Evolutionary conservation across 1,284 basidiomycete genomes (phyloP), one percentile per base, ranked within the genome.

Genomic region (Fomitiporia mediterranea): DNA sequence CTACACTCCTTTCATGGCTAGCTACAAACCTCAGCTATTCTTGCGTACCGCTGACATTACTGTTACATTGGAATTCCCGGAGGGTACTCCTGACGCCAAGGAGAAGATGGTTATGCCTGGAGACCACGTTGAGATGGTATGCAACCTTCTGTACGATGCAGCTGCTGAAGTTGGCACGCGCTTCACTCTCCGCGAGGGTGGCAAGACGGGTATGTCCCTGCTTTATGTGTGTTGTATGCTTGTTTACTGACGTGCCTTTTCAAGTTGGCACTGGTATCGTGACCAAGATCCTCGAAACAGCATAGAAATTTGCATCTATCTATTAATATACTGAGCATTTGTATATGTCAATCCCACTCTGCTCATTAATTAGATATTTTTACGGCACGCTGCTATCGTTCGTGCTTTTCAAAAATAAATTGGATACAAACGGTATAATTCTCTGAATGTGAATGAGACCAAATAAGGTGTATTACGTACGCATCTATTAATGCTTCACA

Each of bases 61-160:
- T 38, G 87, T 88, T 55, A 75, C 80, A 35, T 74, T 99, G 51
- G 86, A 82, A 13, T 98, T 94, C 85, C 94, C 95, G 28, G 85
- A 88, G 53, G 94, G 85, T 49, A 88, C 85, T 11, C 68, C 78
- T 7, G 84, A 89, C 65, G 81, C 89, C 17, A 78, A 80, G 55
- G 89, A 93, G 67, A 94, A 91, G 74, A 92, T 92, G 89, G 90
- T 98, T 66, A 97, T 98, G 93, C 96, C 96, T 53, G 96, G 97
- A 66, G 97, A 99, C 78, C 97, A 97, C 67, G 87, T 99, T 59
- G 94, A 98, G 74, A 88, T 99, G 77, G 78, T 91, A 57, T 93
- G 91, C 66, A 80, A 86, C 47, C 82, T 99, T 42, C 80, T 89
- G 30, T 86, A 90, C 69, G 93, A 98, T 70, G 86, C 98, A 62